A percentile compares a stretch with the other conserved stretches of the same genome.
phyloP scores from a whole-genome alignment of 2,329 filamentous ascomycete species.

The Epichloe bromicola region DNA sequence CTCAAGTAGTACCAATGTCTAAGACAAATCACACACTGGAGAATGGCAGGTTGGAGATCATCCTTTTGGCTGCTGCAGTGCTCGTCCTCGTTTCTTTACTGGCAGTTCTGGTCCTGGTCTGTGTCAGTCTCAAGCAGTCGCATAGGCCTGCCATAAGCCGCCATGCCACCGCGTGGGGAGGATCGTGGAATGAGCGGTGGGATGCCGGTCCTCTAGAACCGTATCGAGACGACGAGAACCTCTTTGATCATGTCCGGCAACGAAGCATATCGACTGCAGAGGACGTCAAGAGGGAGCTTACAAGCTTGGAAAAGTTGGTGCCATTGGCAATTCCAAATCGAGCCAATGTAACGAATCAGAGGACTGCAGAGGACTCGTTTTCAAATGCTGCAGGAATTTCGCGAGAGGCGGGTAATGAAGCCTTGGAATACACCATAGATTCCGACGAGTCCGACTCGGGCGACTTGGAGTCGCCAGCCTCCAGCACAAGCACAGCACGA shows the following conservation, averaged over 20 bases:
- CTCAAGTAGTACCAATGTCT: conserved; percentile 10
- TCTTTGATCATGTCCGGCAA: conserved; percentile 15
- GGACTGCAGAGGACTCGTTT: background rate
- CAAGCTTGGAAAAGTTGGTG: conserved; percentile 8
- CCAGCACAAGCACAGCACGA: conserved; percentile 12
- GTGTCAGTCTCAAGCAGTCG: conserved; percentile 12
- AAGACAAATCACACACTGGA: conserved; percentile 13
- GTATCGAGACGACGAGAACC: conserved; percentile 11
- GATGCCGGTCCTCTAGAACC: conserved; percentile 3
- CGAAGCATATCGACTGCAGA: conserved; percentile 14
- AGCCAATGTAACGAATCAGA: background rate
- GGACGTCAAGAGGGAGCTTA: conserved; percentile 13
- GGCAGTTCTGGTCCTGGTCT: conserved; percentile 18
- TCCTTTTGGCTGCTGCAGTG: conserved; percentile 21
- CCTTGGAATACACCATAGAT: background rate
- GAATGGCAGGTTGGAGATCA: conserved; percentile 20
- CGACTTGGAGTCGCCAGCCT: conserved; percentile 11
- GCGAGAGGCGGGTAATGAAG: background rate
- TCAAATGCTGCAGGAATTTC: background rate
- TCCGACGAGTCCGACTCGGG: background rate
- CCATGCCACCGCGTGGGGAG: conserved; percentile 9
- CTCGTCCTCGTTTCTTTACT: conserved; percentile 21
- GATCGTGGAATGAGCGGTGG: conserved; percentile 7
- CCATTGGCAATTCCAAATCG: background rate
- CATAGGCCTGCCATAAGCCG: background rate